phyloP scores from a whole-genome alignment of 768 basidiomycete species.

The Collybiopsis confluens region DNA sequence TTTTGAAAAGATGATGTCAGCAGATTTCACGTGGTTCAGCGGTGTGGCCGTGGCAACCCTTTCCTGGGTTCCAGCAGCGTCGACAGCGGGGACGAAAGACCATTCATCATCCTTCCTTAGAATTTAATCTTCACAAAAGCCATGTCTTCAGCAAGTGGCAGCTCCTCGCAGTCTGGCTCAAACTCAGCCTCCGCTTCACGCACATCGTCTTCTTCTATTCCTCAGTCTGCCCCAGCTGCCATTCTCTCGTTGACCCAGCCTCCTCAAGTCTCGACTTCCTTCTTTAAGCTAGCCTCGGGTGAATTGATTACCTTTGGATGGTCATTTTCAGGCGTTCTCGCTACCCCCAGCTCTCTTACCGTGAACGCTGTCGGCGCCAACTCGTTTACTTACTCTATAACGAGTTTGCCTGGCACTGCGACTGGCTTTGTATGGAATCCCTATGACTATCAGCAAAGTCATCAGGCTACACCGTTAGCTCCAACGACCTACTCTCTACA shows the following conservation, averaged over 20 bases:
- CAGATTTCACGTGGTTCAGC: too few relatives aligned
- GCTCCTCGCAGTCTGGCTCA: background rate
- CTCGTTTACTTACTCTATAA: constrained; percentile 87
- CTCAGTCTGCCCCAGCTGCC: constrained; percentile 53
- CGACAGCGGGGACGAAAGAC: too few relatives aligned
- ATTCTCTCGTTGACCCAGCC: constrained; percentile 76
- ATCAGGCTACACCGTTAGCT: constrained; percentile 63
- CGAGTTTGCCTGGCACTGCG: constrained; percentile 69
- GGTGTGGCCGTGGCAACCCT: too few relatives aligned
- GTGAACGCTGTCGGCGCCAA: constrained; percentile 81
- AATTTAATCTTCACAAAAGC: background rate
- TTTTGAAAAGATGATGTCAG: too few relatives aligned
- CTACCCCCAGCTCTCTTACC: constrained; percentile 70
- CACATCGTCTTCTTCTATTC: constrained; percentile 27
- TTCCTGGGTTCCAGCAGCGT: too few relatives aligned
- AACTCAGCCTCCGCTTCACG: constrained; percentile 1
- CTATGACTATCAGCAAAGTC: constrained; percentile 63
- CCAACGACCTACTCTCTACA: constrained; percentile 74
- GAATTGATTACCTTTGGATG: constrained; percentile 85
- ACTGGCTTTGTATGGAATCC: constrained; percentile 79
- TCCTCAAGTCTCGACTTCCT: constrained; percentile 75
- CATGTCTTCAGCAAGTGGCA: background rate
- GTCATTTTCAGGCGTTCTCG: constrained; percentile 78
- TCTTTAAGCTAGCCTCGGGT: constrained; percentile 78
- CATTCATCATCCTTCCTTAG: too few relatives aligned